These are phyloP conservation scores for Coemansia sp. DNA, from an alignment of 192 early-diverging fungal genomes.

Conservation along the genomic window DNA sequence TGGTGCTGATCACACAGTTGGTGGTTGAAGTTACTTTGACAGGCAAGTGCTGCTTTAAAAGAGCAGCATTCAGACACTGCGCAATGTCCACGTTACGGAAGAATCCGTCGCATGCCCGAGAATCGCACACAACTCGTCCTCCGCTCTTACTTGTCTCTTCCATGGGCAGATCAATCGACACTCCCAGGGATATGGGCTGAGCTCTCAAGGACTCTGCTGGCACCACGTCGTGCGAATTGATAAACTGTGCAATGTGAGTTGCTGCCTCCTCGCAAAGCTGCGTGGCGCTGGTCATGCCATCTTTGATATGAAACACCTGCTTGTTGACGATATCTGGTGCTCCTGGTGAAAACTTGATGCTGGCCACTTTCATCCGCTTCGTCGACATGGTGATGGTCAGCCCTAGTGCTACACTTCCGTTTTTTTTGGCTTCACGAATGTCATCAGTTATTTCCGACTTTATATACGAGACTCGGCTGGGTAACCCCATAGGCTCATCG, in stretches of 20 bases:
- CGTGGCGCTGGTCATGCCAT: neutral
- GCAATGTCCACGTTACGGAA: slow-evolving; percentile 77
- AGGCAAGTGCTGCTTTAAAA: slow-evolving; percentile 65
- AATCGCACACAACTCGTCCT: slow-evolving; percentile 54
- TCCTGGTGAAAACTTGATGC: slow-evolving; percentile 24
- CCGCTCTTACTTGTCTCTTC: slow-evolving; percentile 70
- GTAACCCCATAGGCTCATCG: slow-evolving; percentile 10
- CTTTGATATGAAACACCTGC: slow-evolving; percentile 26
- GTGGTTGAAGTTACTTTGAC: slow-evolving; percentile 82
- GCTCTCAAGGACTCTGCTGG: neutral
- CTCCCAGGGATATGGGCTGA: slow-evolving; percentile 57
- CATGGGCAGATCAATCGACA: slow-evolving; percentile 92
- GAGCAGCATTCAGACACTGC: slow-evolving; percentile 66
- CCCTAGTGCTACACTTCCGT: slow-evolving; percentile 7
- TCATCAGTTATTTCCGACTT: slow-evolving; percentile 17
- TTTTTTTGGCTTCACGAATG: slow-evolving; percentile 15
- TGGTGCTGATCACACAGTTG: slow-evolving; percentile 92
- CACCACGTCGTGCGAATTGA: slow-evolving; percentile 44
- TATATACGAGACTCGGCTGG: slow-evolving; percentile 28
- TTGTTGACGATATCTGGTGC: slow-evolving; percentile 35
- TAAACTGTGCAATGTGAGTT: slow-evolving; percentile 73
- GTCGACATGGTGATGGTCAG: slow-evolving; percentile 36
- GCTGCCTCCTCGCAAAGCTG: slow-evolving; percentile 71
- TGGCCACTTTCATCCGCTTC: slow-evolving; percentile 26
- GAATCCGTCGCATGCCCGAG: slow-evolving; percentile 24